Base-by-base conservation (phyloP, 2,329 filamentous ascomycete genomes). In the Nemania diffusa region DNA sequence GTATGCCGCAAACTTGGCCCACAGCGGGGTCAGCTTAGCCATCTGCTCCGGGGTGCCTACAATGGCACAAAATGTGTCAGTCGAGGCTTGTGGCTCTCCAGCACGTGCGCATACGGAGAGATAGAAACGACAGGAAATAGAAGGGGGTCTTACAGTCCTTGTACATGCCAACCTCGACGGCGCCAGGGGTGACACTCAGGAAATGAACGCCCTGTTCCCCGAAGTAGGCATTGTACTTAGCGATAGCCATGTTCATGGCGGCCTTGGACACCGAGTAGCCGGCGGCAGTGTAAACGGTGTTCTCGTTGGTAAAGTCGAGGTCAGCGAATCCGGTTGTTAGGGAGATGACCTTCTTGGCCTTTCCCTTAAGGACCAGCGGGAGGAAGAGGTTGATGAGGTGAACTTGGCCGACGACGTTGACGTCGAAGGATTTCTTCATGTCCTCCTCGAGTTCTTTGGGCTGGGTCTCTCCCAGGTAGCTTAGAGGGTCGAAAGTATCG, bases 351-450 rank as follows among this genome's bases (percentile, higher is more conserved):
- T 78, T 73, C 50, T 87, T 69, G 0, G 79, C 77, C 20, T 75
- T 72, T 4, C 87, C 83, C 52, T 85, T 83, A 1, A 80, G 76
- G 34, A 90, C 76, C 0, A 88, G 79, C 0, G 88, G 86, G 0
- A 86, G 52, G 72, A 87, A 88, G 1, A 83, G 70, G 69, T 85
- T 85, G 74, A 85, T 82, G 0, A 87, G 79, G 67, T 88, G 81
- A 62, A 89, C 77, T 57, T 84, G 82, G 48, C 81, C 85, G 8
- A 87, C 46, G 6, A 85, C 83, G 65, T 90, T 90, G 46, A 42
- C 17, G 13, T 66, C 24, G 2, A 66, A 22, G 5, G 3, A 32
- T 26, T 53, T 44, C 0, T 17, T 13, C 1, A 62, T 20, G 6
- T 57, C 62, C 2, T 29, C 32, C 1, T 46, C 37, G 3, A 62